Conservation (phyloP, 1,139 yeast species). For the Tardiomyces digboiensis region DNA sequence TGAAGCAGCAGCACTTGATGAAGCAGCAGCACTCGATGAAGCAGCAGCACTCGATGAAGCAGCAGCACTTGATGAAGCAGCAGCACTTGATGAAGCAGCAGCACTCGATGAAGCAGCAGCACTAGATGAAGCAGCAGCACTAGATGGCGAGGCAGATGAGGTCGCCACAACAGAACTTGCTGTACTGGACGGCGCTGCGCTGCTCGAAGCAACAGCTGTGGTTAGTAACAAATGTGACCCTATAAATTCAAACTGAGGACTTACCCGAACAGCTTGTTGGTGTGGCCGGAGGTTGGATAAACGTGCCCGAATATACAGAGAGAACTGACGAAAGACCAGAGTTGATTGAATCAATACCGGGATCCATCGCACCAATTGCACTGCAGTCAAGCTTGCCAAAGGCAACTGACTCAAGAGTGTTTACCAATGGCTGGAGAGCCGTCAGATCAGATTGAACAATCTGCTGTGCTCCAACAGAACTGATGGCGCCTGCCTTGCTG, state of each 20-base stretch:
- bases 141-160: no score
- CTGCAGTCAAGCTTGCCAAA: background rate
- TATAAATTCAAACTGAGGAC: background rate
- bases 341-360: background rate
- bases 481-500: conserved; percentile 6
- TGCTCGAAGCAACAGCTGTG: no score
- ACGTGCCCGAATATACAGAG: background rate
- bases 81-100: no score
- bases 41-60: no score
- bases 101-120: no score
- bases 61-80: background rate
- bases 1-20: conserved; percentile 4
- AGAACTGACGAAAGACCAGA: background rate
- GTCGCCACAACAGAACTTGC: no score
- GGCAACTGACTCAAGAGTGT: background rate
- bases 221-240: background rate
- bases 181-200: no score
- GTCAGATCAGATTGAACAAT: conserved; percentile 6
- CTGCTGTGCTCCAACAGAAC: conserved; percentile 4
- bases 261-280: background rate
- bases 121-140: no score
- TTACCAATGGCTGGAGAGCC: background rate
- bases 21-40: conserved; percentile 1
- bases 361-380: background rate
- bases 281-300: background rate